Percentiles rank a stretch among this genome's conserved stretches.
These are phyloP conservation scores for Turritis glabra DNA, from an alignment of 345 rosid genomes.

Conservation along the genomic window DNA sequence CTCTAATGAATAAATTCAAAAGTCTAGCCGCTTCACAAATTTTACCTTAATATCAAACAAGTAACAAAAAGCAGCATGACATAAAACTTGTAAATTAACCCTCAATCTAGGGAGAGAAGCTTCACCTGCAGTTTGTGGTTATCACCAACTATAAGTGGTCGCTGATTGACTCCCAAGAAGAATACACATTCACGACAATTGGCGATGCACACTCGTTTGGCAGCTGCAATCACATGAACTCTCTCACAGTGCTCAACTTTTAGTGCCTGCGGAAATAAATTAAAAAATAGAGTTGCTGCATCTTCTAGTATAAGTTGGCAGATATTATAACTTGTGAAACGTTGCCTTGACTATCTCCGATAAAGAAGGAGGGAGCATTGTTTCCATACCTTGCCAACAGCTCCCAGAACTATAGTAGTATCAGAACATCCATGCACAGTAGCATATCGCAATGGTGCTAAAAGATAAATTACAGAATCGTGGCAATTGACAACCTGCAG, in stretches of 20 bases:
- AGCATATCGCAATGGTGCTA: slow-evolving; percentile 90
- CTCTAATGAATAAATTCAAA: slow-evolving; percentile 1
- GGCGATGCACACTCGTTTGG: slow-evolving; percentile 90
- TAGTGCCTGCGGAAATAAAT: slow-evolving; percentile 62
- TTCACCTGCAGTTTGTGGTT: slow-evolving; percentile 95
- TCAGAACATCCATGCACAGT: slow-evolving; percentile 97
- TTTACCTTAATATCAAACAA: background rate
- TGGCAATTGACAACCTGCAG: slow-evolving; percentile 95
- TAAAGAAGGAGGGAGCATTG: slow-evolving; percentile 3
- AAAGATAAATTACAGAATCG: slow-evolving; percentile 88
- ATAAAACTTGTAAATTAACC: background rate
- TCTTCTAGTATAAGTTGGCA: slow-evolving; percentile 11
- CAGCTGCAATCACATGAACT: slow-evolving; percentile 89
- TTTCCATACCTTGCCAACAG: slow-evolving; percentile 90
- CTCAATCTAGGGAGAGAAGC: slow-evolving; percentile 10
- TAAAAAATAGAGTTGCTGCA: background rate
- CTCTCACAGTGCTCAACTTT: slow-evolving; percentile 98
- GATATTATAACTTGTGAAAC: background rate
- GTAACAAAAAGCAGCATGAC: background rate
- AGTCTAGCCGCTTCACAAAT: background rate
- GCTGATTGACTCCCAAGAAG: slow-evolving; percentile 98
- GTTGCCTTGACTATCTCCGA: background rate
- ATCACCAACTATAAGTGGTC: slow-evolving; percentile 96
- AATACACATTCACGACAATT: slow-evolving; percentile 96
- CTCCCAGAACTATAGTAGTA: slow-evolving; percentile 94